Conservation (phyloP, 2,329 filamentous ascomycete species). For the Sclerotinia minor region DNA sequence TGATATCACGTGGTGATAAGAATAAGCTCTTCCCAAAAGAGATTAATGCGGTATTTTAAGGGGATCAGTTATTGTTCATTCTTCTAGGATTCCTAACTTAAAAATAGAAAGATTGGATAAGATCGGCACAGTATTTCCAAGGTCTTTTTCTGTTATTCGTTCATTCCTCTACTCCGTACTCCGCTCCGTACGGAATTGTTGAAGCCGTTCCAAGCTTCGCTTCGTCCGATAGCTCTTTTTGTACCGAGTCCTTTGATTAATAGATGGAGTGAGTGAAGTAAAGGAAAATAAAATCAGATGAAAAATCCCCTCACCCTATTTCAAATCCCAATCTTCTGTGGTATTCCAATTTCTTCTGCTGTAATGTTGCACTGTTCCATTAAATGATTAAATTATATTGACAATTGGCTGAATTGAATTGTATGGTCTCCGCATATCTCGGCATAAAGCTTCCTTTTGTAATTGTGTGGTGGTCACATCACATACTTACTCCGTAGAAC, state of each 20-base stretch:
- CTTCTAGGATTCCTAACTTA: neutral
- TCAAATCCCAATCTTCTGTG: neutral
- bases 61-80: neutral
- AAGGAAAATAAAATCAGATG: constrained; percentile 3
- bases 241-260: neutral
- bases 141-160: neutral
- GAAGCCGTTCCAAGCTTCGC: neutral
- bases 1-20: constrained; percentile 24
- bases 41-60: neutral
- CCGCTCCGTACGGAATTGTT: neutral
- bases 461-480: neutral
- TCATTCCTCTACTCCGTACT: neutral
- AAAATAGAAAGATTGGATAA: constrained; percentile 10
- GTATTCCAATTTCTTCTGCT: constrained; percentile 7
- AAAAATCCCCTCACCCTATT: neutral
- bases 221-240: neutral
- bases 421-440: constrained; percentile 19
- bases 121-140: neutral
- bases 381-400: neutral
- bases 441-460: neutral
- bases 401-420: neutral
- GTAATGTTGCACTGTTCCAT: neutral
- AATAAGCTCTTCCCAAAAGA: constrained; percentile 18
- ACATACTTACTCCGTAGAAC: neutral
- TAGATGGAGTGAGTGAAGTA: neutral